Percentiles rank a stretch among this genome's conserved stretches.
These are phyloP conservation scores for Begonia masoniana DNA, from an alignment of 306 rosid genomes.

Conservation along the genomic window DNA sequence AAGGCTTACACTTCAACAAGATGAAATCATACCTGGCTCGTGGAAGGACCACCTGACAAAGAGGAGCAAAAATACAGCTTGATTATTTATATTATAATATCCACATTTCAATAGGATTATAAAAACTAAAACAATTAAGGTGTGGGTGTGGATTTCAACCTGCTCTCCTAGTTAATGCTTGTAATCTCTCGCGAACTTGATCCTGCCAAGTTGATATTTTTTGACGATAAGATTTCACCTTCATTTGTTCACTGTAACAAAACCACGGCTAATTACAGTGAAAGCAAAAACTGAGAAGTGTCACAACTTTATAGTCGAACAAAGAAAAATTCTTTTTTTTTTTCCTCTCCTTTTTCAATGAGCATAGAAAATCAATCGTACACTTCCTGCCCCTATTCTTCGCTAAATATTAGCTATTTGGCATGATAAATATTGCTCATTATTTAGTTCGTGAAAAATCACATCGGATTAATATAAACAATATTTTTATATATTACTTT, in stretches of 20 bases:
- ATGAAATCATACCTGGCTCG: slow-evolving; percentile 47
- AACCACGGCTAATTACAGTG: slow-evolving; percentile 10
- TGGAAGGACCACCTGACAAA: slow-evolving; percentile 49
- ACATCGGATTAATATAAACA: too few species aligned
- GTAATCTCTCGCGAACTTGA: slow-evolving; percentile 81
- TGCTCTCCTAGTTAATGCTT: slow-evolving; percentile 53
- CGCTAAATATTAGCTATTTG: too few species aligned
- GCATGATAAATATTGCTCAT: too few species aligned
- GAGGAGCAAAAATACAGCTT: slow-evolving; percentile 9
- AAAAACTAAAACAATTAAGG: background rate
- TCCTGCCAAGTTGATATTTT: slow-evolving; percentile 90
- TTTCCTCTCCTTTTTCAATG: too few species aligned
- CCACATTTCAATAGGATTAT: too few species aligned
- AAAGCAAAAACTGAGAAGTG: background rate
- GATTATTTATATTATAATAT: background rate
- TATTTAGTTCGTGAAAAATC: too few species aligned
- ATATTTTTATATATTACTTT: too few species aligned
- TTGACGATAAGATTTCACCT: slow-evolving; percentile 72
- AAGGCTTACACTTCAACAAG: slow-evolving; percentile 16
- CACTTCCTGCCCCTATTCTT: too few species aligned
- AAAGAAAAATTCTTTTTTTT: too few species aligned
- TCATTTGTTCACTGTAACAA: slow-evolving; percentile 60
- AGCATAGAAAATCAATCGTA: too few species aligned
- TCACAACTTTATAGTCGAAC: too few species aligned
- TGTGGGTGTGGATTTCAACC: slow-evolving; percentile 29